phyloP scores from a whole-genome alignment of 305 asterid genomes.

The Solanum hybrid region DNA sequence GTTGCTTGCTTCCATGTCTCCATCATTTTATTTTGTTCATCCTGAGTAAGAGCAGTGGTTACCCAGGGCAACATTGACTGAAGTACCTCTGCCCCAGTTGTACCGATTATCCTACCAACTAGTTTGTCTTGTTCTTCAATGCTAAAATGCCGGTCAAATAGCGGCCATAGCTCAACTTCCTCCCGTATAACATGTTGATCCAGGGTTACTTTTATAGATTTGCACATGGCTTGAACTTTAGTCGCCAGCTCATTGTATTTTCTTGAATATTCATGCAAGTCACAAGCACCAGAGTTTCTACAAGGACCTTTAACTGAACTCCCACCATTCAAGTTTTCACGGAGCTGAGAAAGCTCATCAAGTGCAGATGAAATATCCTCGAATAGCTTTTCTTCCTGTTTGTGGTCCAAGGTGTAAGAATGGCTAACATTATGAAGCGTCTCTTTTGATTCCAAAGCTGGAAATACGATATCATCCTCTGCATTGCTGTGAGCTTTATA shows the following conservation, averaged over 20 bases:
- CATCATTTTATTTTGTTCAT: constrained; percentile 95
- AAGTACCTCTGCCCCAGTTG: constrained; percentile 97
- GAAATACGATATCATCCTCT: constrained; percentile 96
- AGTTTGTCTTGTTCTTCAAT: constrained; percentile 90
- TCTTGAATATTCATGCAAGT: constrained; percentile 29
- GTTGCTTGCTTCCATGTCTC: constrained; percentile 94
- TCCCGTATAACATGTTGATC: constrained; percentile 94
- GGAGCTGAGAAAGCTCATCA: constrained; percentile 58
- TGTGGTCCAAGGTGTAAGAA: constrained; percentile 92
- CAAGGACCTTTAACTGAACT: constrained; percentile 23
- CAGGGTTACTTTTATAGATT: constrained; percentile 89
- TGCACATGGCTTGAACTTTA: constrained; percentile 93
- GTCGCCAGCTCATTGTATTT: constrained; percentile 81
- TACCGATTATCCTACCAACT: constrained; percentile 93
- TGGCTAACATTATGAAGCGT: constrained; percentile 94
- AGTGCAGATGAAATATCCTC: constrained; percentile 86
- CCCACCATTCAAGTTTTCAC: constrained; percentile 42
- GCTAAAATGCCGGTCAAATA: constrained; percentile 88
- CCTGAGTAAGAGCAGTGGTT: constrained; percentile 92
- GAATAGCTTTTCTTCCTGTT: constrained; percentile 87
- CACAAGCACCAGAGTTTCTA: constrained; percentile 22
- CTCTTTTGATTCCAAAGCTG: constrained; percentile 93
- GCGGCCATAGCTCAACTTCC: constrained; percentile 97
- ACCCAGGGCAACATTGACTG: constrained; percentile 99
- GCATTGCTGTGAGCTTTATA: constrained; percentile 99